Conservation (phyloP, 768 basidiomycete species). For the Psilocybe azurescens region DNA sequence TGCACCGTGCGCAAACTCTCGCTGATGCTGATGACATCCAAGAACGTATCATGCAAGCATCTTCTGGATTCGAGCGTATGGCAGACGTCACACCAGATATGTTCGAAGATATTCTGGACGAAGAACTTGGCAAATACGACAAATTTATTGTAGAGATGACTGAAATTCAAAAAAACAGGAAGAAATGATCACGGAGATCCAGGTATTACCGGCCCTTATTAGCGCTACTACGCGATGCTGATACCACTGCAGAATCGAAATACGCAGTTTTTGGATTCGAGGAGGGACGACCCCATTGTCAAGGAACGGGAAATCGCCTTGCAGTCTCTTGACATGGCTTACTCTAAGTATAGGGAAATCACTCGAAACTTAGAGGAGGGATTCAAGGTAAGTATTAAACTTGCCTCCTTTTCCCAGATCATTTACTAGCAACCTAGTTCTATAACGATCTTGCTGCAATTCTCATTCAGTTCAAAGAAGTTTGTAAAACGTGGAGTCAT, state of each 20-base stretch:
- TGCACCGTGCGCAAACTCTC: conserved; percentile 66
- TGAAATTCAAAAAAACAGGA: conserved; percentile 64
- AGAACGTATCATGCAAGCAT: conserved; percentile 66
- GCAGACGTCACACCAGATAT: conserved; percentile 79
- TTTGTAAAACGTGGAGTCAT: conserved; percentile 77
- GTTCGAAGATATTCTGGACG: conserved; percentile 86
- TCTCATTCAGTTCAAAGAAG: conserved; percentile 74
- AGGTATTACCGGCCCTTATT: conserved; percentile 48
- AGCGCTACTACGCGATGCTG: background rate
- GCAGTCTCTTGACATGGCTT: conserved; percentile 83
- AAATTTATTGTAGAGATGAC: conserved; percentile 67
- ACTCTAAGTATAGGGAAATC: conserved; percentile 89
- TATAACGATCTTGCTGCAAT: conserved; percentile 86
- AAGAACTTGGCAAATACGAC: conserved; percentile 84
- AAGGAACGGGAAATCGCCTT: conserved; percentile 84
- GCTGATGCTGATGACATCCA: conserved; percentile 77
- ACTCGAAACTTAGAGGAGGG: conserved; percentile 87
- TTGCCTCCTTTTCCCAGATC: background rate
- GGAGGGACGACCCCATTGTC: conserved; percentile 77
- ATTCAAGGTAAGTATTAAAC: conserved; percentile 60
- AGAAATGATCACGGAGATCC: conserved; percentile 66
- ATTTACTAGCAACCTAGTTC: conserved; percentile 58
- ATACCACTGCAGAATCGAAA: conserved; percentile 55
- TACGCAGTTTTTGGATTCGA: conserved; percentile 72
- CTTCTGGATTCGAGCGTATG: conserved; percentile 68